Conservation (phyloP, 2,329 filamentous ascomycete species). For the Paracoccidioides lutzii region DNA sequence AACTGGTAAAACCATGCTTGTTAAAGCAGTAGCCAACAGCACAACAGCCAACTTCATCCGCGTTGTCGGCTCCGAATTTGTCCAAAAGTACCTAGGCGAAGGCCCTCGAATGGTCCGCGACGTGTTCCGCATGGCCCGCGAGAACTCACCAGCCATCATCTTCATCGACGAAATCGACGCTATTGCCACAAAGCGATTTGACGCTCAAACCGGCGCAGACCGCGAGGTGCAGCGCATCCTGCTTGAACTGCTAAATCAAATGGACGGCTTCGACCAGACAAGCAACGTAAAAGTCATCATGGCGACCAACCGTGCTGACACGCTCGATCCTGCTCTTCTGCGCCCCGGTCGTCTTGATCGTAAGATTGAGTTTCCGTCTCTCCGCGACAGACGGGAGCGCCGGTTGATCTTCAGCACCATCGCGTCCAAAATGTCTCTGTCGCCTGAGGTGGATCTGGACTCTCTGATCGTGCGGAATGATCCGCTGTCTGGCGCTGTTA, state of each 20-base stretch:
- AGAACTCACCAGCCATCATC: constrained; percentile 97
- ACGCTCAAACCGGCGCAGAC: constrained; percentile 94
- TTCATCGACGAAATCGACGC: constrained; percentile 99
- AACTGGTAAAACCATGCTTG: constrained; percentile 92
- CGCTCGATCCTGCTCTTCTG: constrained; percentile 84
- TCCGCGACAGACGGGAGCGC: constrained; percentile 85
- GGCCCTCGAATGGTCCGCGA: constrained; percentile 98
- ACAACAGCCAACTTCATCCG: constrained; percentile 97
- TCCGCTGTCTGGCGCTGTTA: constrained; percentile 85
- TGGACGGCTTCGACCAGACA: constrained; percentile 99
- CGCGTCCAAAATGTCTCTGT: constrained; percentile 90
- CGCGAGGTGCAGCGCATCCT: constrained; percentile 97
- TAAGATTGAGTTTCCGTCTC: constrained; percentile 97
- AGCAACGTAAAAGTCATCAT: constrained; percentile 99
- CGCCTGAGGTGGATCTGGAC: constrained; percentile 91
- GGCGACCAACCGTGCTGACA: constrained; percentile 97
- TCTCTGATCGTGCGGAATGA: constrained; percentile 94
- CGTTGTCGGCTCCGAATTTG: constrained; percentile 94
- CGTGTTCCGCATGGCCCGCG: constrained; percentile 96
- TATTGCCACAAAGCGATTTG: constrained; percentile 97
- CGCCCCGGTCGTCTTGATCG: constrained; percentile 90
- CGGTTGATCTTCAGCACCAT: constrained; percentile 97
- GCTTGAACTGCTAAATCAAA: constrained; percentile 94
- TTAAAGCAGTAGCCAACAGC: constrained; percentile 96
- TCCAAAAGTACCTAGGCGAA: constrained; percentile 97